A percentile compares a stretch with the other conserved stretches of the same genome.
Conservation (phyloP, 75 land plant genomes). For the Cunninghamia lanceolata region DNA sequence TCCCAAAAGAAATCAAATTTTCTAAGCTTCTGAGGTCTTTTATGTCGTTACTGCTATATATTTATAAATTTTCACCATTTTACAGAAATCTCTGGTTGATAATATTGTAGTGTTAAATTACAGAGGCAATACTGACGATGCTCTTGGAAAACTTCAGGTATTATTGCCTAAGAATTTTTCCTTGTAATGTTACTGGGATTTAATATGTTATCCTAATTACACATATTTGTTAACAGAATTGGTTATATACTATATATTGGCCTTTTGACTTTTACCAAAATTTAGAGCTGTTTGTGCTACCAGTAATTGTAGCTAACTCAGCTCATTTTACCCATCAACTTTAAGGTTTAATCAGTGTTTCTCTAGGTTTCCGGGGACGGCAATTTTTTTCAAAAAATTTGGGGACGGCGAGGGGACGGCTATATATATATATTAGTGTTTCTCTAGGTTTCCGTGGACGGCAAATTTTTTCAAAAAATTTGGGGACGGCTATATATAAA, state of each 20-base stretch:
- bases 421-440: too few relatives aligned
- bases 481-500: too few relatives aligned
- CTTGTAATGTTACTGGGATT: not conserved
- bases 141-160: slow-evolving; percentile 86
- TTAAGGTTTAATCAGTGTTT: not conserved
- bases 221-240: not conserved
- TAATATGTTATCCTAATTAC: not conserved
- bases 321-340: not conserved
- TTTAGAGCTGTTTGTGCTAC: not conserved
- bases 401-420: too few relatives aligned
- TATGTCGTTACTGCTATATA: not conserved
- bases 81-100: not conserved
- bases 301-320: not conserved
- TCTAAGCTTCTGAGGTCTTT: not conserved
- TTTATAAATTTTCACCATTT: not conserved
- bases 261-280: not conserved
- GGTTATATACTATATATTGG: not conserved
- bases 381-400: too few relatives aligned
- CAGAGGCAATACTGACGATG: slow-evolving; percentile 96
- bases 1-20: slow-evolving; percentile 68
- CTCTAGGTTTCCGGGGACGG: too few relatives aligned
- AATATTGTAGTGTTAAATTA: not conserved
- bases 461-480: too few relatives aligned
- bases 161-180: not conserved
- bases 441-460: too few relatives aligned